phyloP scores from a whole-genome alignment of 1,139 yeast species.

The Zygosaccharomyces sapae region DNA sequence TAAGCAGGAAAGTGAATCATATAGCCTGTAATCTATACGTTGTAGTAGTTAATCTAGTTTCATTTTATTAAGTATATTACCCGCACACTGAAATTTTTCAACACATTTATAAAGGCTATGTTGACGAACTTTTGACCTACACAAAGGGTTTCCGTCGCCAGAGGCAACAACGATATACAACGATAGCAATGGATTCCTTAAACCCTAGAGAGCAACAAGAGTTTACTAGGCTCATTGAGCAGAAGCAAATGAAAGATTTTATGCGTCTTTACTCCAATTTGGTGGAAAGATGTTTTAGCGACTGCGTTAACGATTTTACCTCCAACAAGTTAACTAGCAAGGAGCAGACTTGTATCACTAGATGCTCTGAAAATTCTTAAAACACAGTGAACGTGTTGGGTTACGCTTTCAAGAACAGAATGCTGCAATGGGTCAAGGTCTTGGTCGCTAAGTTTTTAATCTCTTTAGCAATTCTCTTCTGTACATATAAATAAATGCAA shows the following conservation, averaged over 20 bases:
- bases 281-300: slow-evolving; percentile 94
- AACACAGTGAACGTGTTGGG: slow-evolving; percentile 97
- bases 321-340: slow-evolving; percentile 79
- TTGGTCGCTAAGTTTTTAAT: slow-evolving; percentile 32
- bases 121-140: neutral
- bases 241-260: slow-evolving; percentile 98
- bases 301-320: slow-evolving; percentile 97
- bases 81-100: slow-evolving; percentile 4
- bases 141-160: neutral
- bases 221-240: slow-evolving; percentile 90
- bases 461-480: neutral
- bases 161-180: neutral
- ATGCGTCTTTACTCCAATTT: slow-evolving; percentile 92
- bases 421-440: slow-evolving; percentile 48
- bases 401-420: slow-evolving; percentile 98
- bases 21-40: too few species aligned
- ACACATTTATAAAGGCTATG: slow-evolving; percentile 6
- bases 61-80: neutral
- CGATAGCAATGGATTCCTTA: slow-evolving; percentile 63
- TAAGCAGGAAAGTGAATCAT: too few species aligned
- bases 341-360: slow-evolving; percentile 80
- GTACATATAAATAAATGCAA: slow-evolving; percentile 13
- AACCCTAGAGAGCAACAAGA: slow-evolving; percentile 94
- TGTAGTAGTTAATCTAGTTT: too few species aligned
- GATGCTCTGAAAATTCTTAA: slow-evolving; percentile 95